A percentile compares a stretch with the other conserved stretches of the same genome.
Evolutionary conservation across 2,329 filamentous ascomycete genomes (phyloP).

Genomic region (Diaporthe sp.): DNA sequence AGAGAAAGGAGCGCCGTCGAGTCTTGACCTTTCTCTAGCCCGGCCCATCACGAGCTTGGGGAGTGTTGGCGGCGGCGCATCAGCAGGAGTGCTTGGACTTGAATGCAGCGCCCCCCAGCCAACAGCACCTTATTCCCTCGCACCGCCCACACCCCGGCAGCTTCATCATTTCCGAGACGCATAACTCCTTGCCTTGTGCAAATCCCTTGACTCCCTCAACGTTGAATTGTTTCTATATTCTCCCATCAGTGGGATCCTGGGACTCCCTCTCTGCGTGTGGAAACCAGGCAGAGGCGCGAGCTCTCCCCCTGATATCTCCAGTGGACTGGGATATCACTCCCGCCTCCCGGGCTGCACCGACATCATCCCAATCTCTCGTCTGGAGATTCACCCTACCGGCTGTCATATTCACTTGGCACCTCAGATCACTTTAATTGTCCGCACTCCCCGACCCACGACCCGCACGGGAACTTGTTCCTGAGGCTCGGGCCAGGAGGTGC

Average conservation of each 20-base stretch:
- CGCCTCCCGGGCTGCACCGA: slow-evolving; percentile 23
- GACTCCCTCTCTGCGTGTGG: background rate
- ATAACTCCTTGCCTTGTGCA: slow-evolving; percentile 17
- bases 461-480: slow-evolving; percentile 33
- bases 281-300: background rate
- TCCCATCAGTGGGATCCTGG: slow-evolving; percentile 18
- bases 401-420: slow-evolving; percentile 8
- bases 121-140: slow-evolving; percentile 36
- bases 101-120: slow-evolving; percentile 30
- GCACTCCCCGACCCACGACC: slow-evolving; percentile 15
- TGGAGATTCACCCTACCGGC: slow-evolving; percentile 12
- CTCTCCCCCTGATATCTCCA: slow-evolving; percentile 22
- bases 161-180: slow-evolving; percentile 27
- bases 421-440: slow-evolving; percentile 16
- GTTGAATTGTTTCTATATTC: slow-evolving; percentile 35
- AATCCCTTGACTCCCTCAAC: slow-evolving; percentile 36
- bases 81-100: slow-evolving; percentile 26
- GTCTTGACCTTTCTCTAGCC: slow-evolving; percentile 9
- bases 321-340: background rate
- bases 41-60: slow-evolving; percentile 6
- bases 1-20: slow-evolving; percentile 8
- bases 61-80: slow-evolving; percentile 3
- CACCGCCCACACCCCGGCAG: slow-evolving; percentile 30
- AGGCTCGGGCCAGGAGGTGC: slow-evolving; percentile 37
- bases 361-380: slow-evolving; percentile 12